Evolutionary conservation across 129 eudicot species (phyloP).

Genomic region (Logfia minima): DNA sequence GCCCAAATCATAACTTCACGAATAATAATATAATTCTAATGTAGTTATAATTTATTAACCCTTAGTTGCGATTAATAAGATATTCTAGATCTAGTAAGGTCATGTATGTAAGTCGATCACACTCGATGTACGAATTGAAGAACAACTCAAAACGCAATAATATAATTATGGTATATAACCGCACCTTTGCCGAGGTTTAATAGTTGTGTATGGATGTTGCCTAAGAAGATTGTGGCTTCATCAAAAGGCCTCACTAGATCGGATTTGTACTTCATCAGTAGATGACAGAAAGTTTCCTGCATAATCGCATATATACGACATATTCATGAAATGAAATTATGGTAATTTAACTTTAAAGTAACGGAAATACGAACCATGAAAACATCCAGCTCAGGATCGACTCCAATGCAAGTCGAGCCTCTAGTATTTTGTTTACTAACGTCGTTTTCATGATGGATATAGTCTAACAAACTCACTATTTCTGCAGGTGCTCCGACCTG

Average conservation of each 20-base stretch:
- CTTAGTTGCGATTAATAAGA: too few species aligned
- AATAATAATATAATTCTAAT: too few species aligned
- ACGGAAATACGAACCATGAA: conserved; percentile 61
- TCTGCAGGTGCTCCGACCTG: conserved; percentile 97
- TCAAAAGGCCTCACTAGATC: conserved; percentile 86
- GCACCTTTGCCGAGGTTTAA: conserved; percentile 70
- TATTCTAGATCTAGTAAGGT: too few species aligned
- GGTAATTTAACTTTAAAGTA: too few species aligned
- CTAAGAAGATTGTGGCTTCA: conserved; percentile 75
- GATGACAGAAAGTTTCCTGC: conserved; percentile 71
- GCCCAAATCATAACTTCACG: too few species aligned
- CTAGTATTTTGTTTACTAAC: conserved; percentile 39
- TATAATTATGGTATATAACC: not conserved
- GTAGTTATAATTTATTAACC: too few species aligned
- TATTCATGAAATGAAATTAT: not conserved
- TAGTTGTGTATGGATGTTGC: conserved; percentile 69
- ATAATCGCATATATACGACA: conserved; percentile 3
- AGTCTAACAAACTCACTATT: conserved; percentile 62
- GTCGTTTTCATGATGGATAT: conserved; percentile 59
- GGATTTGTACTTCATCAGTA: conserved; percentile 75
- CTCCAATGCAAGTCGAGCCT: conserved; percentile 47
- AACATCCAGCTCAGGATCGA: conserved; percentile 91
- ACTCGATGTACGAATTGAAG: too few species aligned
- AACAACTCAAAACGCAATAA: too few species aligned
- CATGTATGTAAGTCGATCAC: too few species aligned